These are phyloP conservation scores for Citropsis articulata DNA, from an alignment of 345 rosid species.

Conservation along the genomic window DNA sequence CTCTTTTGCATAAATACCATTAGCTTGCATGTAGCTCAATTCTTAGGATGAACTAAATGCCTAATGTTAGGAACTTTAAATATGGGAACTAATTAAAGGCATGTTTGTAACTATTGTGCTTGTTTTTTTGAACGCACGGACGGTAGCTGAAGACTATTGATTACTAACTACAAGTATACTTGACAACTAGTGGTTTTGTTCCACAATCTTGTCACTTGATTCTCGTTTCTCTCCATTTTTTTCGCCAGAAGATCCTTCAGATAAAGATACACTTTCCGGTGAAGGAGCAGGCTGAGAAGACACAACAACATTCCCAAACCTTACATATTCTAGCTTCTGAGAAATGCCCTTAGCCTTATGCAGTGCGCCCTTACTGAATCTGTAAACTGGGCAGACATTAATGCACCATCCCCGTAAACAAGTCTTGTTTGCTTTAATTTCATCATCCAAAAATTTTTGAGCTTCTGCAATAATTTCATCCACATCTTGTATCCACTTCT, in stretches of 20 bases:
- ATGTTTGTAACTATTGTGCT: too few relatives aligned
- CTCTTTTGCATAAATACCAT: too few relatives aligned
- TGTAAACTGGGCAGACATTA: neutral
- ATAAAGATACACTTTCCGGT: neutral
- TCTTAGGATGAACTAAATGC: too few relatives aligned
- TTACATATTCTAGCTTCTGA: neutral
- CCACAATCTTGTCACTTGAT: neutral
- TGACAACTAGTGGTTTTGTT: neutral
- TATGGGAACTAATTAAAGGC: too few relatives aligned
- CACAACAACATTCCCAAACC: neutral
- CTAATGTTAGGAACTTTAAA: too few relatives aligned
- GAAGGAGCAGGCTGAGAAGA: constrained; percentile 4
- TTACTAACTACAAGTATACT: neutral
- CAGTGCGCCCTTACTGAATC: neutral
- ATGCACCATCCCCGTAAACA: neutral
- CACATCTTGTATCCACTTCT: neutral
- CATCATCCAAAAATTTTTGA: neutral
- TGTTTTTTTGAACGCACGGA: neutral
- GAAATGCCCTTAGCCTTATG: neutral
- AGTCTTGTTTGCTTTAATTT: neutral
- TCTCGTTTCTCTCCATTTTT: neutral
- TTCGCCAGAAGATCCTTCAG: neutral
- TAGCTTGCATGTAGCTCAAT: too few relatives aligned
- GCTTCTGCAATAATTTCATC: neutral
- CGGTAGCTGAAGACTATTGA: neutral